Evolutionary conservation across 805 yeast species (phyloP), one percentile per base, ranked within the genome.

Genomic region (Starmerella etchellsii): DNA sequence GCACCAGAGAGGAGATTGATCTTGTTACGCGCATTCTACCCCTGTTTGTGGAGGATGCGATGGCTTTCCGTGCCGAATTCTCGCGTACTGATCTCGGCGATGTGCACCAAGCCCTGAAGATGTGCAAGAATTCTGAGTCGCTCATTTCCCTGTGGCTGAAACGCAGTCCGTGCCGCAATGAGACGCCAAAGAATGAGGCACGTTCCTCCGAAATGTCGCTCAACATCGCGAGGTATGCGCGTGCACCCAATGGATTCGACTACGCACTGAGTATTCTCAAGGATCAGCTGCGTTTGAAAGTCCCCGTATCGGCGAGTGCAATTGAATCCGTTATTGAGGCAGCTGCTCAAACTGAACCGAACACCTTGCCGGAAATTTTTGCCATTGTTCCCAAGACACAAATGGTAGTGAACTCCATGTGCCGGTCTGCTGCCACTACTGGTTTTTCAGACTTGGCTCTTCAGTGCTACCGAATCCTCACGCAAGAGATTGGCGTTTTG

Each of bases 181-280:
- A 8, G 10, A 13, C 10, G 22, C 10, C 18, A 9, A 6, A 15
- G 8, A 10, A 28, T 7, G 16, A 28, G 16, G 27, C 9, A 25
- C 9, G 27, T 13, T 10, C 9, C 13, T 20, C 25, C 16, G 42
- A 42, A 29, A 34, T 27, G 19, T 45, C 49, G 10, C 21, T 35
- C 20, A 10, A 34, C 13, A 48, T 51, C 32, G 40, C 31, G 26
- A 29, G 47, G 3, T 51, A 48, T 27, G 49, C 51, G 2, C 16
- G 26, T 20, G 40, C 51, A 6, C 43, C 42, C 9, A 32, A 46
- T 25, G 54, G 54, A 5, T 16, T 49, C 13, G 51, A 44, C 19
- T 18, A 27, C 21, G 53, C 56, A 10, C 20, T 51, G 4, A 35
- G 31, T 14, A 30, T 46, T 3, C 35, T 44, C 23, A 42, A 48